phyloP scores from a whole-genome alignment of 2,329 filamentous ascomycete genomes.

The Fusarium sp. region DNA sequence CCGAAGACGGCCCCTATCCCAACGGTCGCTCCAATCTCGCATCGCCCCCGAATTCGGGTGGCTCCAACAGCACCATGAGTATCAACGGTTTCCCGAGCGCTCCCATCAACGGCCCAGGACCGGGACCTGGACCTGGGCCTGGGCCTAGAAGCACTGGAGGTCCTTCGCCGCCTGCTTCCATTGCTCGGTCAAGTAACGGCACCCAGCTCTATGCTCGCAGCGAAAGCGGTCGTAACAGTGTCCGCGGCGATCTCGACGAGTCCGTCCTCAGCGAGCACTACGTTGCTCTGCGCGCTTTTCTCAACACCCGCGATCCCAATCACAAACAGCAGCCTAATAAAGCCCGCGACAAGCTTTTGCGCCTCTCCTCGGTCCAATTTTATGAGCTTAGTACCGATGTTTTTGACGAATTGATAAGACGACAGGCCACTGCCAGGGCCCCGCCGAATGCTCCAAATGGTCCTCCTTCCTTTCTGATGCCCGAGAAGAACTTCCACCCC shows the following conservation, averaged over 20 bases:
- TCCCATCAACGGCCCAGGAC: constrained; percentile 50
- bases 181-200: constrained; percentile 87
- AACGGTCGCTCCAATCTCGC: constrained; percentile 70
- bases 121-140: constrained; percentile 60
- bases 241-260: constrained; percentile 71
- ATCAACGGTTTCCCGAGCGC: constrained; percentile 69
- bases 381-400: constrained; percentile 98
- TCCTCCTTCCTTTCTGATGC: constrained; percentile 80
- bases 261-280: constrained; percentile 83
- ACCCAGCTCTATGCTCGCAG: constrained; percentile 74
- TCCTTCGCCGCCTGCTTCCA: constrained; percentile 88
- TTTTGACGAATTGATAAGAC: constrained; percentile 90
- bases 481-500: constrained; percentile 92
- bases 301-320: constrained; percentile 82
- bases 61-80: constrained; percentile 66
- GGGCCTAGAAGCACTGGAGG: constrained; percentile 69
- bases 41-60: constrained; percentile 77
- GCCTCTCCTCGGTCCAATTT: constrained; percentile 92
- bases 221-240: constrained; percentile 71
- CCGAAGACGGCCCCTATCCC: constrained; percentile 65
- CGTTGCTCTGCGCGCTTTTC: constrained; percentile 79
- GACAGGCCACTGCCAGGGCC: constrained; percentile 75
- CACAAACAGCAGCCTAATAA: constrained; percentile 82
- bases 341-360: constrained; percentile 92
- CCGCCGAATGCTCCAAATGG: constrained; percentile 65